Conservation (phyloP, 2,329 filamentous ascomycete species). For the Teratosphaeria gauchensis region DNA sequence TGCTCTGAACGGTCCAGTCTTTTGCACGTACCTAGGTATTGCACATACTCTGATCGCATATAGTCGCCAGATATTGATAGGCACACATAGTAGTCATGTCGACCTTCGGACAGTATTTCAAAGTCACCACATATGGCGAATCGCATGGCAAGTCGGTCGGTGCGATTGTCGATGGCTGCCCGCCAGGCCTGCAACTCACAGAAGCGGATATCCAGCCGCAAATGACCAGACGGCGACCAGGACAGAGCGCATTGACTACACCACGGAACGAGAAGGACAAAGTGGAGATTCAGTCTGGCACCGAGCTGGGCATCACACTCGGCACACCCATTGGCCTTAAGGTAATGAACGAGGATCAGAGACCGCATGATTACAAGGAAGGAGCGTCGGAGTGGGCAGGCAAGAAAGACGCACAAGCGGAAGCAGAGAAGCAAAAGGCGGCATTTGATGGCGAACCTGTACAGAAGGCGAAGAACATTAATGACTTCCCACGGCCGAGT, state of each 20-base stretch:
- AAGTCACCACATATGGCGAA: slow-evolving; percentile 76
- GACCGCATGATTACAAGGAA: slow-evolving; percentile 77
- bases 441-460: not conserved
- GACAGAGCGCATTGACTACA: slow-evolving; percentile 82
- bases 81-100: slow-evolving; percentile 54
- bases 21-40: not conserved
- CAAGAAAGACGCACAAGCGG: not conserved
- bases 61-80: not conserved
- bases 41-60: not conserved
- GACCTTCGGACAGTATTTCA: slow-evolving; percentile 74
- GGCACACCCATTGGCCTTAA: slow-evolving; percentile 84
- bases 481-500: slow-evolving; percentile 78
- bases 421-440: not conserved
- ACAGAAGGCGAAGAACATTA: slow-evolving; percentile 54
- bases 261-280: slow-evolving; percentile 86
- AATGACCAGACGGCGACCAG: slow-evolving; percentile 80
- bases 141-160: slow-evolving; percentile 89
- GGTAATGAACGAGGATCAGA: slow-evolving; percentile 85
- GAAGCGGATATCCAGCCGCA: slow-evolving; percentile 77
- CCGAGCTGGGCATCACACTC: slow-evolving; percentile 78
- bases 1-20: not conserved
- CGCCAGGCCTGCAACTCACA: slow-evolving; percentile 75
- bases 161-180: slow-evolving; percentile 88
- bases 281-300: slow-evolving; percentile 87
- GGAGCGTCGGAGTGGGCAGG: slow-evolving; percentile 1